These are phyloP conservation scores for Penicillium riverlandense DNA, from an alignment of 495 filamentous ascomycete species.

Conservation along the genomic window DNA sequence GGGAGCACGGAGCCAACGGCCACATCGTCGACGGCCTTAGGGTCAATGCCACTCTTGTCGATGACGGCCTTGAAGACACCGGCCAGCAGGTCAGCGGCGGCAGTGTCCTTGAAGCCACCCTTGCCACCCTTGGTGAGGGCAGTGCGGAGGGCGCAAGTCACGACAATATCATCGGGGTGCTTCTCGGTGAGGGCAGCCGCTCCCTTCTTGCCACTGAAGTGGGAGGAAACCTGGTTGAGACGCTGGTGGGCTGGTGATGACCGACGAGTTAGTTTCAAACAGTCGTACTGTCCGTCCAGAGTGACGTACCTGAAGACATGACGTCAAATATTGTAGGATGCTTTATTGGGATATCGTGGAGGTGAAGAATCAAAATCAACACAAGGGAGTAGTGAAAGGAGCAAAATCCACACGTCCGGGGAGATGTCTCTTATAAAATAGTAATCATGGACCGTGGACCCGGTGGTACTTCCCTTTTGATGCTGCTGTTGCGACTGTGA, in stretches of 20 bases:
- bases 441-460: slow-evolving; percentile 6
- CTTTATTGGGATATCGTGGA: slow-evolving; percentile 1
- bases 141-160: slow-evolving; percentile 88
- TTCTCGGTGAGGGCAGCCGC: slow-evolving; percentile 51
- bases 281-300: neutral
- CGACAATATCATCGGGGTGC: slow-evolving; percentile 72
- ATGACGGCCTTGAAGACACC: slow-evolving; percentile 77
- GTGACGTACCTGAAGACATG: slow-evolving; percentile 36
- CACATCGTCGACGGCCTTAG: slow-evolving; percentile 79
- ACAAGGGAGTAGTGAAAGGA: neutral
- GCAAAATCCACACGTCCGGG: slow-evolving; percentile 7
- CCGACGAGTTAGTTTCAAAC: slow-evolving; percentile 1
- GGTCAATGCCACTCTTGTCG: slow-evolving; percentile 78
- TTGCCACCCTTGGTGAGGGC: slow-evolving; percentile 88
- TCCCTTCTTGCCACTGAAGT: slow-evolving; percentile 46
- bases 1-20: slow-evolving; percentile 86
- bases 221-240: slow-evolving; percentile 55
- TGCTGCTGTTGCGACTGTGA: slow-evolving; percentile 11
- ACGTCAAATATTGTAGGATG: slow-evolving; percentile 20
- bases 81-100: slow-evolving; percentile 75
- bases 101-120: slow-evolving; percentile 91
- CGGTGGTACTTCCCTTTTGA: slow-evolving; percentile 28
- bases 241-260: slow-evolving; percentile 47
- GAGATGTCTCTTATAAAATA: slow-evolving; percentile 19
- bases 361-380: slow-evolving; percentile 3